Evolutionary conservation across 176 grass and related monocot genomes (phyloP), one percentile per base, ranked within the genome.

Genomic region (Aegilops tauschii): DNA sequence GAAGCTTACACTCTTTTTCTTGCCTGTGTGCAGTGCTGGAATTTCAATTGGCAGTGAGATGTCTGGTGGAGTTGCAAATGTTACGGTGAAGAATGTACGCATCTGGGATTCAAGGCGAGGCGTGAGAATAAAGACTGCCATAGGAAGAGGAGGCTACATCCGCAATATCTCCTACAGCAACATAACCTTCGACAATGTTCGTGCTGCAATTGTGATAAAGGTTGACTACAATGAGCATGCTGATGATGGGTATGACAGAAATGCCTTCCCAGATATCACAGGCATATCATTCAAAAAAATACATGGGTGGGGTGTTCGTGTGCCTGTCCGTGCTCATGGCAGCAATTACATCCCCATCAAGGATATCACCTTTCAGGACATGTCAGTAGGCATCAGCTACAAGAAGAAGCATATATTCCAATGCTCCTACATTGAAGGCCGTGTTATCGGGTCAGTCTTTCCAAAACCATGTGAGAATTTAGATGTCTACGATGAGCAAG

Each of bases 351-450:
- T 98, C 77, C 93, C 92, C 18, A 90, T 98, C 44, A 93, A 81
- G 86, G 78, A 63, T 68, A 87, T 98, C 36, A 92, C 80, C 79
- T 95, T 98, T 66, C 86, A 80, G 37, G 90, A 92, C 73, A 92
- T 98, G 90, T 87, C 88, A 59, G 86, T 98, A 28, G 93, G 93
- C 70, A 90, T 95, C 84, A 95, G 89, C 87, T 95, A 95, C 88
- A 95, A 98, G 93, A 98, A 94, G 90, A 98, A 98, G 88, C 91
- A 91, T 66, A 94, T 98, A 72, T 98, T 98, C 70, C 96, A 94
- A 62, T 98, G 96, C 82, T 92, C 93, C 28, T 95, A 91, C n/a
- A 79, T 98, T 0, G 8, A 91, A 47, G 96, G 93, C 20, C 89
- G 86, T 44, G 90, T 91, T 44, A 76, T 98, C 0, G 92, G 93